Evolutionary conservation across 345 rosid species (phyloP), one percentile per base, ranked within the genome.

Genomic region (Syzygium aromaticum): DNA sequence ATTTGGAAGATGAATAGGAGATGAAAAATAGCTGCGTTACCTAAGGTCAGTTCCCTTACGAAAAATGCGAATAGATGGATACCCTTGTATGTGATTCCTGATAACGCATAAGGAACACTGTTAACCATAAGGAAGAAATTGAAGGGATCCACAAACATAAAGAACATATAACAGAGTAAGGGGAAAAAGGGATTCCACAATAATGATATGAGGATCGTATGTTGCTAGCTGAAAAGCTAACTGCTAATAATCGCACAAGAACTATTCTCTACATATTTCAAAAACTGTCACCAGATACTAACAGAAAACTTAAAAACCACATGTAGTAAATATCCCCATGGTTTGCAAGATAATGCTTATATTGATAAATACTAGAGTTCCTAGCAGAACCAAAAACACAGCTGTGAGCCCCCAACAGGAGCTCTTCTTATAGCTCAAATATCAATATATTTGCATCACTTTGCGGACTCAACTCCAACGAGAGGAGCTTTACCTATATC

Each of bases 41-140:
- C 89, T 94, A 85, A 95, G 33, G 94, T 98, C 98, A 91, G 93
- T 96, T 89, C 99, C 99, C 93, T 94, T 96, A 84, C 97, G 99
- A 89, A 98, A 98, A 90, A 98, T 98, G 89, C 99, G 97, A 92
- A 98, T 94, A 33, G 99, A 96, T 86, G 99, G 99, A 92, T 96
- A 98, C 52, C 96, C 99, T 91, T 98, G 99, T 85, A 98, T 91
- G 92, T 98, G 98, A 92, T 94, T 88, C 94, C 99, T 98, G 94
- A 89, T 89, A 84, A 89, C 14, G 85, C 38, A 90, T 85, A 83
- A 84, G 10, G 17, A 33, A 46, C 84, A 54, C 27, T 84, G 57
- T 51, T 51, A 51, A 51, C 85, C 57, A 15, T 51, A n/a, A 84
- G 56, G 40, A 49, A 84, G 21, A 27, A 49, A 51, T 51, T 84